These are phyloP conservation scores for Fusarium solani-melongenae DNA, from an alignment of 2,329 filamentous ascomycete species.

Conservation along the genomic window DNA sequence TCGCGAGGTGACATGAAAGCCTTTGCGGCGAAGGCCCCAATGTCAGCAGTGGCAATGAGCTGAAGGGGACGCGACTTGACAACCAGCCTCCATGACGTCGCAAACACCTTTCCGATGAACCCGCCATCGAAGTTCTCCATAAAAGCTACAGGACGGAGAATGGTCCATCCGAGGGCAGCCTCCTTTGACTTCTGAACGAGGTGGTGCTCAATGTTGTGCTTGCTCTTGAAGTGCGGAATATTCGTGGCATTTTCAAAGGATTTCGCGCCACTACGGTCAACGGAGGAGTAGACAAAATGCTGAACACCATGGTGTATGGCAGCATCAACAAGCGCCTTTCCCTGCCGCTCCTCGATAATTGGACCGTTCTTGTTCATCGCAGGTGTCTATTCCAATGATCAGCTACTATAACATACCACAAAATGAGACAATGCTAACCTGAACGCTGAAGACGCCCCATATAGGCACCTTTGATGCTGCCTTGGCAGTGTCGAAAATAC, in stretches of 20 bases:
- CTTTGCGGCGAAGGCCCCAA: neutral
- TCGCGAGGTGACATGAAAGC: neutral
- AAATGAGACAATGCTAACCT: neutral
- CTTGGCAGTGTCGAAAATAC: constrained; percentile 55
- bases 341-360: constrained; percentile 52
- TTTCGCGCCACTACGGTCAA: constrained; percentile 68
- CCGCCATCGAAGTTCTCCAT: constrained; percentile 52
- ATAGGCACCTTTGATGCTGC: neutral
- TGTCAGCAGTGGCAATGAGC: neutral
- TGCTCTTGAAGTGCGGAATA: constrained; percentile 70
- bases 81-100: constrained; percentile 45
- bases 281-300: constrained; percentile 70
- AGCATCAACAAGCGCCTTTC: constrained; percentile 66
- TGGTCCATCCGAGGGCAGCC: constrained; percentile 49
- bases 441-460: neutral
- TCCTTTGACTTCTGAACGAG: constrained; percentile 56
- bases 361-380: neutral
- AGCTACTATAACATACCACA: neutral
- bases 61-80: constrained; percentile 43
- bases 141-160: constrained; percentile 54
- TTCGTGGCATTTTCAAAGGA: constrained; percentile 62
- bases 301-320: constrained; percentile 64
- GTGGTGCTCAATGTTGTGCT: constrained; percentile 70
- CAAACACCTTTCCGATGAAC: constrained; percentile 48
- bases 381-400: neutral